Base-by-base conservation (phyloP, 306 rosid species). In the Argentina anserina region DNA sequence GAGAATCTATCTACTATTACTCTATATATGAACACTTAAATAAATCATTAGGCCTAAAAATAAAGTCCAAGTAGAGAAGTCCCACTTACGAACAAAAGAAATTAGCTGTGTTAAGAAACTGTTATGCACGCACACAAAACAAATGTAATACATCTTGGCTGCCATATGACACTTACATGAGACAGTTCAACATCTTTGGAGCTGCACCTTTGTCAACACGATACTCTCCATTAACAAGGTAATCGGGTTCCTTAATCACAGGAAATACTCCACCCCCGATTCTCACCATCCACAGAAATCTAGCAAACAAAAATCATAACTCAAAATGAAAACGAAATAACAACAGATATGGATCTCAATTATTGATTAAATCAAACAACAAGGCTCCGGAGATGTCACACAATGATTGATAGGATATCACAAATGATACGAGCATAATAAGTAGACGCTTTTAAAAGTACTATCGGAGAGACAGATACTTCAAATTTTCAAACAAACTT, bases 261-360 rank as follows among this genome's bases (percentile, higher is more conserved):
- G 99, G 99, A 76, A 88, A 95, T 72, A 95, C 99, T 15, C 99
- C 99, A 7, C 99, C 97, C 26, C 99, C 97, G 73, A 91, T 95
- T 82, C 99, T 90, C 84, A 95, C 99, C 99, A 95, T 95, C 97
- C 97, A 95, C 79, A 95, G 86, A 86, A 95, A 95, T 75, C 99
- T 95, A 70, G 60, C 76, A 74, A 52, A 66, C 55, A 37, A 28
- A 73, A 76, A 62, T 71, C 64, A 53, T 23, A 9, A 52, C 70
- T 15, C 73, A 50, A 60, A 11, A n/a, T 2, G 41, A 7, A 72
- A 65, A 71, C 29, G 23, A 9, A 55, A 61, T 40, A 63, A 58
- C 53, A 21, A 65, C 23, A 29, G 9, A 26, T 7, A 15, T 37
- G 15, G 25, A 10, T 55, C 40, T n/a, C 18, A 53, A 3, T 55